A percentile compares a stretch with the other conserved stretches of the same genome.
Evolutionary conservation across 306 rosid species (phyloP).

Genomic region (Vigna angularis): DNA sequence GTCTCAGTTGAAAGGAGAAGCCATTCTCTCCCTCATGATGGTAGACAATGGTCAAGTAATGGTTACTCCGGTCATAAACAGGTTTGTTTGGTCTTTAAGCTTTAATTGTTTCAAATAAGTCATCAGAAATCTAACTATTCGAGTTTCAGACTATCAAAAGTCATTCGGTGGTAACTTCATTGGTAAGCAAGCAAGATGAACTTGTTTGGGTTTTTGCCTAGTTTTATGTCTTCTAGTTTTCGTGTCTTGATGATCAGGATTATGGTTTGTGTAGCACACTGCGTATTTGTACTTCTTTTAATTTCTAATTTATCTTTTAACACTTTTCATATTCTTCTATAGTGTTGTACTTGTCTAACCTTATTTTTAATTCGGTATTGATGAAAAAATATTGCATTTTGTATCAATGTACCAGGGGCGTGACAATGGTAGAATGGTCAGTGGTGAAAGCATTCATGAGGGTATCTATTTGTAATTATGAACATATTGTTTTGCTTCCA

Average conservation of each 20-base stretch:
- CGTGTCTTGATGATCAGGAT: conserved; percentile 27
- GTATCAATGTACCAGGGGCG: conserved; percentile 52
- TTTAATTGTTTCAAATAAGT: not conserved
- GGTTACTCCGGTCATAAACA: conserved; percentile 43
- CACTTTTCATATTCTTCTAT: conserved; percentile 29
- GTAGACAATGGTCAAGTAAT: conserved; percentile 50
- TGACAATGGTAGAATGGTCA: conserved; percentile 52
- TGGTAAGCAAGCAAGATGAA: conserved; percentile 28
- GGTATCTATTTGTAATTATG: conserved; percentile 54
- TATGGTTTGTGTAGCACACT: conserved; percentile 3
- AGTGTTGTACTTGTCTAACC: conserved; percentile 7
- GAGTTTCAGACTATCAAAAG: conserved; percentile 23
- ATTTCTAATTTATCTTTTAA: conserved; percentile 9
- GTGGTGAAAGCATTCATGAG: conserved; percentile 54
- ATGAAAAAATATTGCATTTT: conserved; percentile 40
- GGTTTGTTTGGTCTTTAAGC: conserved; percentile 42
- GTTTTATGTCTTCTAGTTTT: conserved; percentile 10
- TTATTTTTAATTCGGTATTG: conserved; percentile 17
- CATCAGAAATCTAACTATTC: conserved; percentile 13
- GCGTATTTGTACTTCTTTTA: conserved; percentile 11
- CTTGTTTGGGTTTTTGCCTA: conserved; percentile 10
- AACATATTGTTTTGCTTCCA: conserved; percentile 4
- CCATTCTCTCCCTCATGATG: conserved; percentile 48
- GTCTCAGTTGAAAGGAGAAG: conserved; percentile 55
- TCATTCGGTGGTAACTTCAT: conserved; percentile 32